These are phyloP conservation scores for Trypanosoma melophagium DNA, from an alignment of 208 protist genomes.

Conservation along the genomic window DNA sequence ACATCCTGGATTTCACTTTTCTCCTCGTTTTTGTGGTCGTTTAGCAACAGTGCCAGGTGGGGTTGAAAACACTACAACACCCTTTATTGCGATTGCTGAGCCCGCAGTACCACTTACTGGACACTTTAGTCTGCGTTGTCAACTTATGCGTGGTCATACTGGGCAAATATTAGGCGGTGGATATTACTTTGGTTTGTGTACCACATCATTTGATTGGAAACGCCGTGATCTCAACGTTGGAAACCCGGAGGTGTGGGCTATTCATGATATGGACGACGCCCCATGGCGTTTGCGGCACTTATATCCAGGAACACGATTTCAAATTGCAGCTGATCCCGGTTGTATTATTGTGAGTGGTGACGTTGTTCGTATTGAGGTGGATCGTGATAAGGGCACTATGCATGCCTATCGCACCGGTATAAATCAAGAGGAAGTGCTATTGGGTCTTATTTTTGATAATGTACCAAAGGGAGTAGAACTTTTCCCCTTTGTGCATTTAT, in stretches of 20 bases:
- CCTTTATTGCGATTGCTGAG: slow-evolving; percentile 89
- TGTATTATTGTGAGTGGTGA: slow-evolving; percentile 91
- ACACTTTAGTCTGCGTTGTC: slow-evolving; percentile 73
- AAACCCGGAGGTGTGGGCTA: slow-evolving; percentile 79
- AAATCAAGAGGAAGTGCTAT: slow-evolving; percentile 65
- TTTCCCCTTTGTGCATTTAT: slow-evolving; percentile 87
- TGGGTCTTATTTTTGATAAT: slow-evolving; percentile 86
- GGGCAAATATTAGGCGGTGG: slow-evolving; percentile 90
- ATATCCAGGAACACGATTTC: slow-evolving; percentile 50
- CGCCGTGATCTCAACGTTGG: slow-evolving; percentile 65
- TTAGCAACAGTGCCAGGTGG: slow-evolving; percentile 76
- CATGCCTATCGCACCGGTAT: slow-evolving; percentile 82
- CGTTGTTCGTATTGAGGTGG: slow-evolving; percentile 79
- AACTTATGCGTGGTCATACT: slow-evolving; percentile 78
- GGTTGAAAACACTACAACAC: slow-evolving; percentile 51
- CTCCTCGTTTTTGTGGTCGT: slow-evolving; percentile 70
- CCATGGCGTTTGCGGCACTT: slow-evolving; percentile 84
- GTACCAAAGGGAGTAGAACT: slow-evolving; percentile 56
- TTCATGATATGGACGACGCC: slow-evolving; percentile 89
- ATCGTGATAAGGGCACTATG: slow-evolving; percentile 75
- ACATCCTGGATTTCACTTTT: slow-evolving; percentile 69
- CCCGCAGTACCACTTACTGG: slow-evolving; percentile 57
- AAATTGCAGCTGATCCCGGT: slow-evolving; percentile 65
- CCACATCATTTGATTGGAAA: slow-evolving; percentile 62
- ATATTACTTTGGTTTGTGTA: slow-evolving; percentile 89